Conservation (phyloP, 2,329 filamentous ascomycete genomes). For the Talaromyces verruculosus region DNA sequence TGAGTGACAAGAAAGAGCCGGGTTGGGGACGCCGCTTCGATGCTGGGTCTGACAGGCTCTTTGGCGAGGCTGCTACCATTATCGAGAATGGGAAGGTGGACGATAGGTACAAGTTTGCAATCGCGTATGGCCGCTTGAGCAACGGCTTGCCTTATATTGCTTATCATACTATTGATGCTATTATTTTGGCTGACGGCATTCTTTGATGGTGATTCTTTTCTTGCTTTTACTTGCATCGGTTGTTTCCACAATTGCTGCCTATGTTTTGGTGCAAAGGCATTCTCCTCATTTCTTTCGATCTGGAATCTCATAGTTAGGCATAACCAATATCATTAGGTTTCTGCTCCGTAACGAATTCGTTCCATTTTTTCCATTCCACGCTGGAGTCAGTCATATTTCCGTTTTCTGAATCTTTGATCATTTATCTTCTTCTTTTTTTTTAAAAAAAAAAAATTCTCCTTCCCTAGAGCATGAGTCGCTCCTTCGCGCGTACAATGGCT, state of each 20-base stretch:
- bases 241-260: too few species aligned
- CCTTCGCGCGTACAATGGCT: too few species aligned
- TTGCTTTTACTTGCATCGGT: not conserved
- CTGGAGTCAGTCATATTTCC: not conserved
- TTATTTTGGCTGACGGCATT: not conserved
- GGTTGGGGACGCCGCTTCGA: constrained; percentile 10
- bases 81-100: constrained; percentile 5
- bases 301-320: too few species aligned
- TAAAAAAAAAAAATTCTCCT: too few species aligned
- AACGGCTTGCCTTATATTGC: constrained; percentile 10
- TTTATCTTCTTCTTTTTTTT: not conserved
- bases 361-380: not conserved
- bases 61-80: not conserved
- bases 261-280: too few species aligned
- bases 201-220: not conserved
- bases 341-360: too few species aligned
- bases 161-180: constrained; percentile 7
- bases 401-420: not conserved
- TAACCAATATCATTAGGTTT: too few species aligned
- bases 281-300: too few species aligned
- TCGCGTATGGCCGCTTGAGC: constrained; percentile 10
- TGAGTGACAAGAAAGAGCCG: not conserved
- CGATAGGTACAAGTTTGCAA: constrained; percentile 9
- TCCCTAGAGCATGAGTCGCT: too few species aligned
- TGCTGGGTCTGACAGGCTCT: not conserved